These are phyloP conservation scores for Capsicum rhomboideum DNA, from an alignment of 257 asterid species.

Conservation along the genomic window DNA sequence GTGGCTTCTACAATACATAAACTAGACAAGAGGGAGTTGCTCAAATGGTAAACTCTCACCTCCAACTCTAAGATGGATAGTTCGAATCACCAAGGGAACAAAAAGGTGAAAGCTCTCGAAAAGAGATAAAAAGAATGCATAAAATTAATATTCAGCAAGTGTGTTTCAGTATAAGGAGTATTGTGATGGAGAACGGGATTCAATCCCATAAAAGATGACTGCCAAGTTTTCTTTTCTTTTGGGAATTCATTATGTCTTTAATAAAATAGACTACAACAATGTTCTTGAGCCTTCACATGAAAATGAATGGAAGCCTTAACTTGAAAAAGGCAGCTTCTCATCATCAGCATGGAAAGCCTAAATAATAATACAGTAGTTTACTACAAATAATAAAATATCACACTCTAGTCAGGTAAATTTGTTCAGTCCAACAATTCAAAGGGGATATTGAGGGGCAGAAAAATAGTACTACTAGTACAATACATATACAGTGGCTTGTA, in stretches of 20 bases:
- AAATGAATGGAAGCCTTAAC: slow-evolving; percentile 6
- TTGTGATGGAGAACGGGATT: background rate
- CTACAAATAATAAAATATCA: background rate
- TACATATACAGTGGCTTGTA: slow-evolving; percentile 52
- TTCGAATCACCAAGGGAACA: too few relatives aligned
- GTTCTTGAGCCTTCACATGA: background rate
- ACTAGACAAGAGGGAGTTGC: too few relatives aligned
- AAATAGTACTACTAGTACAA: slow-evolving; percentile 13
- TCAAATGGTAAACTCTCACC: too few relatives aligned
- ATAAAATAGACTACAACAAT: background rate
- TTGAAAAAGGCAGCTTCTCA: slow-evolving; percentile 14
- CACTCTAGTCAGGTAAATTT: slow-evolving; percentile 18
- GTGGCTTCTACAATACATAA: too few relatives aligned
- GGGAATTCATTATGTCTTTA: background rate
- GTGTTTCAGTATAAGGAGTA: background rate
- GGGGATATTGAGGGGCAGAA: slow-evolving; percentile 8
- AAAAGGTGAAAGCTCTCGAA: too few relatives aligned
- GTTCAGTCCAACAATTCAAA: slow-evolving; percentile 27
- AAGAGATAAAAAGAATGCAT: too few relatives aligned
- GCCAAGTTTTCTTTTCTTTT: background rate
- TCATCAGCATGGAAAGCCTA: slow-evolving; percentile 11
- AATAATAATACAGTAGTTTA: background rate
- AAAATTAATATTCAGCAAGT: too few relatives aligned
- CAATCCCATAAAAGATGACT: background rate
- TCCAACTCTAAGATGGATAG: too few relatives aligned